Evolutionary conservation across 345 rosid species (phyloP).

Genomic region (Carallia brachiata): DNA sequence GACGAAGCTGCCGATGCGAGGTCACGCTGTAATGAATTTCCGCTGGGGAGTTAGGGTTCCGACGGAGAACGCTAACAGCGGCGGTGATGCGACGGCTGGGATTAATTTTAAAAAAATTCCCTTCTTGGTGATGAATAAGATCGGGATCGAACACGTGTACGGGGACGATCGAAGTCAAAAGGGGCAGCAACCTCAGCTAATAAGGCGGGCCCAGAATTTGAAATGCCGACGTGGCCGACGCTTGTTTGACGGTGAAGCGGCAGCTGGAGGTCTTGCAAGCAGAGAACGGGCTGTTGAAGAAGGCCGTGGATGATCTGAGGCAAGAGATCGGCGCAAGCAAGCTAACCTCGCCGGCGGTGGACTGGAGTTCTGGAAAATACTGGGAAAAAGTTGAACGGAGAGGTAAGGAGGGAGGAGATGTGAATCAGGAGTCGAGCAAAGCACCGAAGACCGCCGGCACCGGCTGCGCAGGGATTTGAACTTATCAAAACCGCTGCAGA

Average conservation of each 20-base stretch:
- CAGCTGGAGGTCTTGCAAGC: constrained; percentile 64
- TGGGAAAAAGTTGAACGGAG: constrained; percentile 45
- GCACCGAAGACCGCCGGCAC: constrained; percentile 48
- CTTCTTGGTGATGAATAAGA: constrained; percentile 77
- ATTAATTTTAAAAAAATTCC: constrained; percentile 62
- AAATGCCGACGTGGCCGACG: constrained; percentile 46
- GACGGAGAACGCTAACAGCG: constrained; percentile 43
- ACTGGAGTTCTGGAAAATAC: constrained; percentile 39
- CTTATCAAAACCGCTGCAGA: constrained; percentile 9
- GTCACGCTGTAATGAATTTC: constrained; percentile 61
- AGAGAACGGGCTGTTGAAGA: constrained; percentile 60
- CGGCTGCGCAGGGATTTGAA: constrained; percentile 27
- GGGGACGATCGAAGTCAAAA: constrained; percentile 23
- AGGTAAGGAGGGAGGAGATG: constrained; percentile 49
- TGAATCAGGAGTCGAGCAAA: constrained; percentile 66
- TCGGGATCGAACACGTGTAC: constrained; percentile 81
- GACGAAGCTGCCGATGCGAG: constrained; percentile 67
- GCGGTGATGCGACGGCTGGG: constrained; percentile 38
- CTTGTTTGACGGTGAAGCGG: constrained; percentile 48
- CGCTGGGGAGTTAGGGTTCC: constrained; percentile 97
- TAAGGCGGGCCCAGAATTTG: constrained; percentile 17
- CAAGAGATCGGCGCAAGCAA: constrained; percentile 40
- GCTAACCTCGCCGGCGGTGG: constrained; percentile 18
- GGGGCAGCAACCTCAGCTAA: not conserved
- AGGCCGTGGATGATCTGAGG: constrained; percentile 73